Conservation (phyloP, 2,329 filamentous ascomycete genomes). For the Fusarium mundagurra region DNA sequence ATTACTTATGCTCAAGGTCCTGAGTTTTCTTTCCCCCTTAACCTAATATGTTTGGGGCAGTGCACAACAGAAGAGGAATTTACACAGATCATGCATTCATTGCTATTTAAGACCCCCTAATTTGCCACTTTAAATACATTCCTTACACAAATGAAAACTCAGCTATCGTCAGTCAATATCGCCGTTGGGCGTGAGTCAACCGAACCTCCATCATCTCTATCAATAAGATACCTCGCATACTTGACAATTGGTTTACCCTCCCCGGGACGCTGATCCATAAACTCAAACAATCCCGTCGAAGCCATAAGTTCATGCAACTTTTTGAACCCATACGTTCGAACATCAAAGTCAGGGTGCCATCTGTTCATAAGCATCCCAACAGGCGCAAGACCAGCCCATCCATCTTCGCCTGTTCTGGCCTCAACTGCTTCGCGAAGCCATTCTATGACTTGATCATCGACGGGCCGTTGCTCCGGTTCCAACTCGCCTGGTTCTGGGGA, state of each 20-base stretch:
- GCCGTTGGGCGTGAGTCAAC: too few relatives aligned
- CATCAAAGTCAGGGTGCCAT: conserved; percentile 45
- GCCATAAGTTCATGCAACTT: conserved; percentile 36
- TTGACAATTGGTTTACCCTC: neutral
- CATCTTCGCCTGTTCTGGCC: conserved; percentile 33
- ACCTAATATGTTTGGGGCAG: too few relatives aligned
- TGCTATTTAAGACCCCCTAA: too few relatives aligned
- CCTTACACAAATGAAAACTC: accelerated
- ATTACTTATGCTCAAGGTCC: too few relatives aligned
- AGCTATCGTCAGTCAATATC: too few relatives aligned
- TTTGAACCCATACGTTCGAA: conserved; percentile 41
- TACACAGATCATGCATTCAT: too few relatives aligned
- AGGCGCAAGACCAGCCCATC: conserved; percentile 42
- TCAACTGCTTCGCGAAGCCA: conserved; percentile 34
- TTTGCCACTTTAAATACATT: neutral
- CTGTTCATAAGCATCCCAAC: conserved; percentile 42
- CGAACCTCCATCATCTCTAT: accelerated
- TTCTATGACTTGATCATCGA: neutral
- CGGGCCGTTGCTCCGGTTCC: accelerated
- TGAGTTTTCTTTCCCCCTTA: too few relatives aligned
- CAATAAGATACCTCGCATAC: neutral
- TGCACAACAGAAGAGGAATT: too few relatives aligned
- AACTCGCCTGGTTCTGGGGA: neutral
- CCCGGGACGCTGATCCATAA: accelerated
- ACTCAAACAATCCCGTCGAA: accelerated